Evolutionary conservation across 495 filamentous ascomycete genomes (phyloP), one percentile per base, ranked within the genome.

Genomic region (Collariella sp.): DNA sequence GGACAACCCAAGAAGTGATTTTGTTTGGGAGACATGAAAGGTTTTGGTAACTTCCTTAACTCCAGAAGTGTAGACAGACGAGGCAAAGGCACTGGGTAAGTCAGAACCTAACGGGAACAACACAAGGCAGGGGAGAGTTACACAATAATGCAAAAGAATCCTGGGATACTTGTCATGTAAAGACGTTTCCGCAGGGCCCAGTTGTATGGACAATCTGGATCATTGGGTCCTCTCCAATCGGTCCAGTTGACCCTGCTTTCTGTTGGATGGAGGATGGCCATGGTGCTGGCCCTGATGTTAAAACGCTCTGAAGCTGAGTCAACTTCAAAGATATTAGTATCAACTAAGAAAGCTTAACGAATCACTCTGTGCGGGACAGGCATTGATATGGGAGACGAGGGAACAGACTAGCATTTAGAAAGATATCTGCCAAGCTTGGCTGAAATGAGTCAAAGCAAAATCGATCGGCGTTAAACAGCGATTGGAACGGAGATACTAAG

Each of bases 111-210:
- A 7, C 12, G 7, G 33, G 11, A n/a, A n/a, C 12, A 3, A 15
- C 13, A 12, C n/a, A 22, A 19, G 9, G 42, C 16, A 22, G 11
- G 42, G 1, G 11, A 13, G 11, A 33, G 5, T 19, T 46, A 34
- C 44, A 52, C 49, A 24, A 42, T 52, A 24, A 52, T 15, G 38
- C 49, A 52, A 33, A 52, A 38, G 0, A 52, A 16, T 11, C 36
- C 49, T 24, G 49, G 49, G 22, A 52, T 52, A 24, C 49, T 50
- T 3, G 49, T 52, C 49, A 43, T 52, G 49, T 52, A 52, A 24
- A 52, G 23, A 16, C 49, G 49, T 38, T 52, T 52, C 49, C 49
- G 42, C 22, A 52, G 6, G 2, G 49, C 23, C 49, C 49, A 52
- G 38, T 52, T 52, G 49, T 52, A 52, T 15, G 49, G 49, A 22